Base-by-base conservation (phyloP, 768 basidiomycete species). In the Crassisporium funariophilum region DNA sequence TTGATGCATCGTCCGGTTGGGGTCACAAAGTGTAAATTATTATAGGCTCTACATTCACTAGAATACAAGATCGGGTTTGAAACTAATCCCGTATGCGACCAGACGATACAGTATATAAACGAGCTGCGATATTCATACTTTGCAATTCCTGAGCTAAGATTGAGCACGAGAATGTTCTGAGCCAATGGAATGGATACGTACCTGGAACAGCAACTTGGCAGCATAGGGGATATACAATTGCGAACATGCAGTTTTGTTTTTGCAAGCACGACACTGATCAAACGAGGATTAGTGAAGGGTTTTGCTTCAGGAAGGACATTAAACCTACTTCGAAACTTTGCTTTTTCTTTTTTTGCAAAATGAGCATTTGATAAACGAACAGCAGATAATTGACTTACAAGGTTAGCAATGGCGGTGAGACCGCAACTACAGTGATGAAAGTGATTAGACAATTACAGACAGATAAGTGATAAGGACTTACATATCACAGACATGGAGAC, bases 401-500 rank as follows among this genome's bases (percentile, higher is more conserved):
- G 77, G 67, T 98, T 98, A 15, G 97, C 97, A 62, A 98, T 95
- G 2, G 97, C 95, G 10, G 95, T 95, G 46, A 99, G 72, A 54
- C 97, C 95, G 62, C 97, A 98, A 54, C 89, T 93, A 49, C 4
- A 51, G 46, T 49, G 10, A 46, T 31, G 29, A n/a, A 31, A 31
- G n/a, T 31, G 10, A 31, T 31, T n/a, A 31, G 29, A 31, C 10
- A 11, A n/a, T 31, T 31, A n/a, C 5, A 31, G 29, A n/a, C 29
- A 36, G 37, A 24, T 59, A 15, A 67, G 46, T 15, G 43, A 12
- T 17, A 12, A 29, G n/a, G 40, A 82, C 91, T 60, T 53, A 95
- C 88, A 97, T 94, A 61, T 97, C 95, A 65, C 95, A 98, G 50
- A 97, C 92, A 63, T 98, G 95, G 27, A 98, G 70, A 34, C 95